phyloP scores from a whole-genome alignment of 805 yeast genomes.

The Yamadazyma paraphyllophila region DNA sequence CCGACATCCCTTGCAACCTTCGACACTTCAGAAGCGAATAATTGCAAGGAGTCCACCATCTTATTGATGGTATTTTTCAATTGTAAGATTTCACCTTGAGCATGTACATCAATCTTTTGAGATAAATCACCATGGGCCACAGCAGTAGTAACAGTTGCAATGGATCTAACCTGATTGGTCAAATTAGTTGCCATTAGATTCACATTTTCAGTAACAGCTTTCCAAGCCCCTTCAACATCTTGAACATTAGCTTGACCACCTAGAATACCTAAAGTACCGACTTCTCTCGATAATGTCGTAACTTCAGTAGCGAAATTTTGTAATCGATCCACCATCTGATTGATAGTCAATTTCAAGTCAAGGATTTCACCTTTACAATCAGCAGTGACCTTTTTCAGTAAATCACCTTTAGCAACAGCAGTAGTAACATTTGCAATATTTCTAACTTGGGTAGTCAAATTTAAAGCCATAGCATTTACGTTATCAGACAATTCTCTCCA shows the following conservation, averaged over 20 bases:
- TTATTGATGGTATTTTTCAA: conserved; percentile 83
- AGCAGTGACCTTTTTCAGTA: conserved; percentile 81
- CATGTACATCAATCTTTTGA: conserved; percentile 83
- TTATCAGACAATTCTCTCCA: conserved; percentile 88
- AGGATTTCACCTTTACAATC: conserved; percentile 68
- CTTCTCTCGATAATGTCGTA: conserved; percentile 46
- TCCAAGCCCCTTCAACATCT: conserved; percentile 52
- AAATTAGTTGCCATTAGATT: conserved; percentile 48
- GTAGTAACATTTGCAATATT: conserved; percentile 86
- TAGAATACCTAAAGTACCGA: conserved; percentile 46
- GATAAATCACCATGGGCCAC: conserved; percentile 88
- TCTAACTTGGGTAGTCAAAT: conserved; percentile 83
- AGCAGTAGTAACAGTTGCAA: conserved; percentile 88
- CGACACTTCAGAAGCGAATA: conserved; percentile 85
- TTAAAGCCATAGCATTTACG: conserved; percentile 86
- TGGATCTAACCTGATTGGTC: conserved; percentile 79
- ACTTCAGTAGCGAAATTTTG: conserved; percentile 48
- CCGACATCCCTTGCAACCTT: conserved; percentile 92
- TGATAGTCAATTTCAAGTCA: conserved; percentile 46
- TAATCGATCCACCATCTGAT: conserved; percentile 51
- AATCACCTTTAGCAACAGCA: conserved; percentile 82
- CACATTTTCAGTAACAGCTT: conserved; percentile 47
- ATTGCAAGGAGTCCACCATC: conserved; percentile 89
- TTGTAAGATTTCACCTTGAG: conserved; percentile 87
- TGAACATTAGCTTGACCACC: conserved; percentile 54